Base-by-base conservation (phyloP, 2,329 filamentous ascomycete species). In the Chrysosporium queenslandicum region DNA sequence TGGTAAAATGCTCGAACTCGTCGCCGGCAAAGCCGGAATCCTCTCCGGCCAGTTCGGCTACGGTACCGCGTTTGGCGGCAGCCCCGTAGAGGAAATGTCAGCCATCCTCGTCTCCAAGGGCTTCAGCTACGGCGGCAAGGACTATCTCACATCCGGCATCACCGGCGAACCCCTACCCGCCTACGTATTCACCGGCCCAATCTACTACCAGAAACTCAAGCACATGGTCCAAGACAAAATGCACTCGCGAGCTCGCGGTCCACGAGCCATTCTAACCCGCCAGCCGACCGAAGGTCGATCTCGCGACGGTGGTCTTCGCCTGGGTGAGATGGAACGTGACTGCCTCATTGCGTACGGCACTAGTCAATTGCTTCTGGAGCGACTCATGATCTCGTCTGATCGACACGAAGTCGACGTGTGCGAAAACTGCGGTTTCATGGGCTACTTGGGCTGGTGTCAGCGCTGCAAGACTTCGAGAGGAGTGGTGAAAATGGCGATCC, bases 141-240 rank as follows among this genome's bases (percentile, higher is more conserved):
- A 98, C 68, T 95, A 90, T 71, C 84, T 98, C 57, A 97, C 92
- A 0, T 90, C 84, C 0, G 92, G 92, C 32, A 91, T 96, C 65
- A 97, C 92, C 0, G 94, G 92, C 62, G 92, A 98, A 71, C 82
- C 87, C 0, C 77, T 97, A 4, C 89, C 94, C 58, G 90, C 90
- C 11, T 97, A 97, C 71, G 89, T 98, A 65, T 98, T 97, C 77
- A 95, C 94, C 67, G 92, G 92, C 0, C 92, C 92, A 9, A 98
- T 98, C 70, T 98, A 95, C 75, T 98, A 98, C 75, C 92, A 98
- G 75, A 94, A 95, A 60, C 81, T 98, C 59, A 98, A 98, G 79
- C 92, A 98, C 77, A 98, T 98, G 92, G 92, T 98, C 3, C 90
- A 97, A 69, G 92, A 98, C 68, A 98, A 98, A 74, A 97, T 98